phyloP scores from a whole-genome alignment of 768 basidiomycete species.

The Suillus subluteus region DNA sequence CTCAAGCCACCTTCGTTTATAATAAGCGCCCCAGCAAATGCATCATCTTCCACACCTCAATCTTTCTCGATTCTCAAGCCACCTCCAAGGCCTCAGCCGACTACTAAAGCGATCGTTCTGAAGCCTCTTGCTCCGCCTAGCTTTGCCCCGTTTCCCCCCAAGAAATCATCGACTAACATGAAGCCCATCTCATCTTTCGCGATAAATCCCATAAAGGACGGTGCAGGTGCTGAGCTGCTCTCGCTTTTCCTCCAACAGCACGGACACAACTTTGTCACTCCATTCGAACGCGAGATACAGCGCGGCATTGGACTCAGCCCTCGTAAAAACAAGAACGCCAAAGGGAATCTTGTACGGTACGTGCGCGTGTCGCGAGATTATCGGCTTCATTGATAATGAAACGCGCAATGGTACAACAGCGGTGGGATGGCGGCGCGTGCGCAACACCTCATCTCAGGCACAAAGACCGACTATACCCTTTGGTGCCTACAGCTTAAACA shows the following conservation, averaged over 20 bases:
- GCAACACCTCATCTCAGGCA: conserved; percentile 44
- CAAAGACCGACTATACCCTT: conserved; percentile 48
- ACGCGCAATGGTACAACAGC: conserved; percentile 34
- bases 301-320: conserved; percentile 65
- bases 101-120: conserved; percentile 21
- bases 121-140: conserved; percentile 35
- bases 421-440: conserved; percentile 59
- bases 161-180: conserved; percentile 35
- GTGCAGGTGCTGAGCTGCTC: conserved; percentile 51
- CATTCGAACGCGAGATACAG: conserved; percentile 40
- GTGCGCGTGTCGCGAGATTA: conserved; percentile 18
- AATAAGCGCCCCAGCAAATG: not conserved
- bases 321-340: conserved; percentile 50
- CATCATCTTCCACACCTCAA: conserved; percentile 2
- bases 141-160: conserved; percentile 24
- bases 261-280: conserved; percentile 38
- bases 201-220: conserved; percentile 55
- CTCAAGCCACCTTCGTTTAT: conserved; percentile 22
- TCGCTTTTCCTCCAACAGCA: conserved; percentile 57
- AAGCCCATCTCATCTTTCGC: conserved; percentile 57
- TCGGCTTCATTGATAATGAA: not conserved
- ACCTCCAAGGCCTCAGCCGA: conserved; percentile 25
- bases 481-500: conserved; percentile 57
- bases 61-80: conserved; percentile 30
- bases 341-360: conserved; percentile 53